Base-by-base conservation (phyloP, 495 filamentous ascomycete species). In the Pyronema domesticum region DNA sequence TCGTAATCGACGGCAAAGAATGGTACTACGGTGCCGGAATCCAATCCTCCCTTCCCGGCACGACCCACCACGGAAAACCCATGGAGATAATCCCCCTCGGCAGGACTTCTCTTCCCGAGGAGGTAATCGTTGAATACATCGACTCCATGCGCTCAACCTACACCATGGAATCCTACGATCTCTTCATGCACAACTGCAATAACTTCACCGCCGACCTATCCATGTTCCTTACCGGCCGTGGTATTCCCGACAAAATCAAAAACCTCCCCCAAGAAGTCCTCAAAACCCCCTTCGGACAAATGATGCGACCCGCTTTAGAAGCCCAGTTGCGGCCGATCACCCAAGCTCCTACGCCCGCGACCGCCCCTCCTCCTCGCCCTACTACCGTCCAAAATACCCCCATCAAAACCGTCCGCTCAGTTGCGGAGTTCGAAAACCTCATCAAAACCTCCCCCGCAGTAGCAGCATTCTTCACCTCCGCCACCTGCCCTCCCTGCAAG, bases 161-260 rank as follows among this genome's bases (percentile, higher is more conserved):
- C 63, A 89, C 85, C 0, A 75, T 81, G 5, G 82, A 94, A 71
- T 84, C 61, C 30, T 51, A 58, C 37, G 53, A 62, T 17, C 62
- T 64, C 8, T 86, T 86, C 66, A 71, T 82, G 37, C 89, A 95
- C 63, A 98, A 98, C 64, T 95, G 91, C 76, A 96, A 98, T 70
- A 96, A 96, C 72, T 98, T 98, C 68, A 84, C 86, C 4, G 89
- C 96, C 63, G 91, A 96, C 57, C 78, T 98, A 58, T 70, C 83
- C 46, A 94, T 82, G 71, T 95, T 98, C 55, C 72, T 96, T 1
- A 70, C 94, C n/a, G 89, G 91, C 17, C 83, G 79, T 61, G 80
- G 84, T 8, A 95, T 98, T 55, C 91, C 91, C 9, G 74, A 78
- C 0, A 82, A 93, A 56, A 96, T 98, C 57, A 77, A 78, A n/a